phyloP scores from a whole-genome alignment of 2,329 filamentous ascomycete species.

The Harringtonia lauricola region DNA sequence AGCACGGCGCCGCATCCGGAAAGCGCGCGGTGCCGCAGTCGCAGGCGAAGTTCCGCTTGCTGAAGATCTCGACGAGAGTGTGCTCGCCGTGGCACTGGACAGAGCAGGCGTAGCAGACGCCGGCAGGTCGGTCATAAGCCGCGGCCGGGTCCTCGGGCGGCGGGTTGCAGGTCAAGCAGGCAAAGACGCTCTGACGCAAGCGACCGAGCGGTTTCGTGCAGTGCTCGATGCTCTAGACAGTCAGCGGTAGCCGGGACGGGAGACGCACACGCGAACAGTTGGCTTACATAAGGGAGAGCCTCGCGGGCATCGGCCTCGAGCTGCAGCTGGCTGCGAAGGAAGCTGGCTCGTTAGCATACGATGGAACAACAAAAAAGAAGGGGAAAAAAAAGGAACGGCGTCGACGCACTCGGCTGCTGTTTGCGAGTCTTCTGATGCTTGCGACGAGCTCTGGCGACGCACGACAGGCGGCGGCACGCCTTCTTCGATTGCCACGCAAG shows the following conservation, averaged over 20 bases:
- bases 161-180: conserved; percentile 89
- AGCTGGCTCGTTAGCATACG: conserved; percentile 52
- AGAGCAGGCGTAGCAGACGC: conserved; percentile 92
- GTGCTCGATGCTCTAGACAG: conserved; percentile 69
- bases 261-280: neutral
- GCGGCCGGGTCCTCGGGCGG: conserved; percentile 52
- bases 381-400: no score
- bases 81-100: conserved; percentile 96
- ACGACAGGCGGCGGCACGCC: conserved; percentile 14
- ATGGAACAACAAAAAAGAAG: no score
- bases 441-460: conserved; percentile 49
- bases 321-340: conserved; percentile 78
- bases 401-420: conserved; percentile 57
- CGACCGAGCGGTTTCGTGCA: conserved; percentile 87
- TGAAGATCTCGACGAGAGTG: conserved; percentile 87
- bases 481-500: no score
- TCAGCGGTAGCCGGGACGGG: no score
- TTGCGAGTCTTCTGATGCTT: conserved; percentile 54
- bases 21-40: conserved; percentile 88
- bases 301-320: conserved; percentile 94
- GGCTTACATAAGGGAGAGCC: conserved; percentile 75
- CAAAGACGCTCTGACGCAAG: conserved; percentile 79
- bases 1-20: conserved; percentile 59
- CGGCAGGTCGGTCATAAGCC: conserved; percentile 56
- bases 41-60: conserved; percentile 89